phyloP scores from a whole-genome alignment of 2,329 filamentous ascomycete genomes.

The Ramularia collo-cygni region DNA sequence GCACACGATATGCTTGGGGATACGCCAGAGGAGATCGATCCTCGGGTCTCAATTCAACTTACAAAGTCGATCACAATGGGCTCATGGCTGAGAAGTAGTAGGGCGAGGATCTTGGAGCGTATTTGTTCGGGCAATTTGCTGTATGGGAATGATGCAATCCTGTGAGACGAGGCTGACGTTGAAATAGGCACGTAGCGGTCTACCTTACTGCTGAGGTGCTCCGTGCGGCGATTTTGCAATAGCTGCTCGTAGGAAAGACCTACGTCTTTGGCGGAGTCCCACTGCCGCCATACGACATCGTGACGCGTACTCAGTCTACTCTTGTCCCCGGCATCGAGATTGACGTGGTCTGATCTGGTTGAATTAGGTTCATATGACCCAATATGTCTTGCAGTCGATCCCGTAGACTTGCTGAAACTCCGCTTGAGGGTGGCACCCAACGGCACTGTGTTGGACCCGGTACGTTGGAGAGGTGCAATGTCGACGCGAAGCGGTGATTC shows the following conservation, averaged over 20 bases:
- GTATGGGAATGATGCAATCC: constrained; percentile 9
- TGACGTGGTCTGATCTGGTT: neutral
- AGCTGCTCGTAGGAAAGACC: constrained; percentile 12
- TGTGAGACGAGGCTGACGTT: neutral
- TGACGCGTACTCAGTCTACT: neutral
- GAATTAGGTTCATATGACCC: too few relatives aligned
- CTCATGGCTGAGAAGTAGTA: constrained; percentile 10
- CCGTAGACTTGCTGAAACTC: too few relatives aligned
- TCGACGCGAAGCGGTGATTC: too few relatives aligned
- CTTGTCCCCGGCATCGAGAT: too few relatives aligned
- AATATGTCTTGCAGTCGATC: too few relatives aligned
- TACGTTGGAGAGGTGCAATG: neutral
- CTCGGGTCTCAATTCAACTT: too few relatives aligned
- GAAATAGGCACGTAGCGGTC: constrained; percentile 14
- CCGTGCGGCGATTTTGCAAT: constrained; percentile 10
- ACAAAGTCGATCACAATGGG: constrained; percentile 15
- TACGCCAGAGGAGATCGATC: too few relatives aligned
- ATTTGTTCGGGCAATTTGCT: constrained; percentile 10
- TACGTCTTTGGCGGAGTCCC: constrained; percentile 8
- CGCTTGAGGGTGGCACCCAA: neutral
- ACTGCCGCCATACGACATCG: constrained; percentile 12
- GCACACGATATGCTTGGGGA: too few relatives aligned
- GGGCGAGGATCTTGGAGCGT: constrained; percentile 11
- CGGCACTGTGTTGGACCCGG: neutral
- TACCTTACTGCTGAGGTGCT: constrained; percentile 9